Conservation (phyloP, 139 green algal species). For the Chlamydomonas applanata region DNA sequence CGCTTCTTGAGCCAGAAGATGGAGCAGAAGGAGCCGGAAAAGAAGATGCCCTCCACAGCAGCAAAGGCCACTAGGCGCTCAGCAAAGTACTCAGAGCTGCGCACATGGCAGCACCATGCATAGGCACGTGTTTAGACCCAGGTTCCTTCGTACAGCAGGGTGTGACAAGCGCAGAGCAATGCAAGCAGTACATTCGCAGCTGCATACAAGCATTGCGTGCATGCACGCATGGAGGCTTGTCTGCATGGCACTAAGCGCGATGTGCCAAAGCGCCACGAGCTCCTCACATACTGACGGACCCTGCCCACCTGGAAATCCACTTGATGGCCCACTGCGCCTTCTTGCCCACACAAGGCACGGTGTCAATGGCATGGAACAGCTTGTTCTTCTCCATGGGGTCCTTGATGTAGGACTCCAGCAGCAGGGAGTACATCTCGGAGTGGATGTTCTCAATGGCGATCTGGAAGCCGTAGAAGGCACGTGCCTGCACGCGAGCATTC, state of each 20-base stretch:
- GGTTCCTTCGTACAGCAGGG: conserved; percentile 86
- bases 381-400: conserved; percentile 72
- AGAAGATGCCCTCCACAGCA: conserved; percentile 98
- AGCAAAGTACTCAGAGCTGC: conserved; percentile 69
- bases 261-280: neutral
- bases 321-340: conserved; percentile 98
- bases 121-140: conserved; percentile 33
- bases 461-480: conserved; percentile 99
- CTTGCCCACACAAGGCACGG: conserved; percentile 81
- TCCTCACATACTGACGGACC: neutral
- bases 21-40: conserved; percentile 90
- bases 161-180: neutral
- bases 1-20: conserved; percentile 99
- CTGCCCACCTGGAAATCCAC: conserved; percentile 84
- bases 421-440: conserved; percentile 98
- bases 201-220: too few relatives aligned
- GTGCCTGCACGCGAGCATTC: conserved; percentile 61
- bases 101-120: neutral
- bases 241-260: too few relatives aligned
- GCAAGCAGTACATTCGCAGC: too few relatives aligned
- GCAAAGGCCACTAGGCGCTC: conserved; percentile 94
- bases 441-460: conserved; percentile 99
- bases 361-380: conserved; percentile 96
- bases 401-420: conserved; percentile 98
- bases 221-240: too few relatives aligned